Base-by-base conservation (phyloP, 768 basidiomycete genomes). In the Paxillus rubicundulus region DNA sequence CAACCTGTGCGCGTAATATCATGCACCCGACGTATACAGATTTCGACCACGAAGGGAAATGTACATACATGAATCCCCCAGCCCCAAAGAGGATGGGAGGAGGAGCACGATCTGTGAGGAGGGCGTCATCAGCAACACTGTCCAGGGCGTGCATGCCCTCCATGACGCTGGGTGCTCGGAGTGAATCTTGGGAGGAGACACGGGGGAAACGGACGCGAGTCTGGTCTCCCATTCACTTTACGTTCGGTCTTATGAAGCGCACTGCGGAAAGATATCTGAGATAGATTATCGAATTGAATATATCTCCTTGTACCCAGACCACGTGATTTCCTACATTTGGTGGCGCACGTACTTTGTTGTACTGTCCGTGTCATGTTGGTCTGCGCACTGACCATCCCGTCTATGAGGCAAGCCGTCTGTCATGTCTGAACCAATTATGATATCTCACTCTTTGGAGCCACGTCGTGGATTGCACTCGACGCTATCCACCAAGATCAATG, bases 31-130 rank as follows among this genome's bases (percentile, higher is more conserved):
- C 27, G 5, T 16, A 38, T 30, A 28, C 28, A 2, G 5, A 21
- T 28, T 20, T 28, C 17, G 16, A 10, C 6, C n/a, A n/a, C 28
- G 21, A 42, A 14, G 48, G 47, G 38, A 39, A 13, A 24, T 8
- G 20, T 12, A 71, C 80, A 65, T 53, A 89, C 87, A 87, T 82
- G n/a, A 84, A 81, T 5, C 88, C 87, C 14, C 85, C 86, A 47
- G 88, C 89, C 17, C 85, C 84, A 62, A 90, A 90, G 39, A 77
- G 67, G 42, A 77, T 74, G 5, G 86, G 87, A 4, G 78, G 84
- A 17, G 49, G 56, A 34, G 51, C 47, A 9, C 52, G 59, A 55
- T 59, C 64, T 17, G 49, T 39, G 21, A 47, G 53, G 27, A 56
- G 49, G 45, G 47, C 27, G 24, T 48, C 55, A 41, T 64, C 57